Evolutionary conservation across 805 yeast genomes (phyloP).

Genomic region (Suhomyces tanzawaensis): DNA sequence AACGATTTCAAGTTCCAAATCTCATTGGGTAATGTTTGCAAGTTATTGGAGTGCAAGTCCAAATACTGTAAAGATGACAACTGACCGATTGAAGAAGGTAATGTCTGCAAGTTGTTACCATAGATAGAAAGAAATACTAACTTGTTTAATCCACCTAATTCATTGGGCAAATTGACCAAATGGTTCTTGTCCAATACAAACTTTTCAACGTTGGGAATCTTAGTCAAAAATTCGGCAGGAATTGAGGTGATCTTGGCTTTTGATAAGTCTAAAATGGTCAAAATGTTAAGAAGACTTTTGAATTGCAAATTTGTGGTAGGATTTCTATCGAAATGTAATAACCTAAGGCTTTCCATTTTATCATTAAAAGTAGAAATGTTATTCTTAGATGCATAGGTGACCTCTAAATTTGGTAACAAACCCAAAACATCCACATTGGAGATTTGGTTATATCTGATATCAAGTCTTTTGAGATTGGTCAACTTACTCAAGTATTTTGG

Average conservation of each 20-base stretch:
- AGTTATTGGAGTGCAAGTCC: slow-evolving; percentile 82
- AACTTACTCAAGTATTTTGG: slow-evolving; percentile 56
- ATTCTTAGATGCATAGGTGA: slow-evolving; percentile 72
- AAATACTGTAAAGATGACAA: slow-evolving; percentile 59
- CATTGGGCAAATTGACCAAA: slow-evolving; percentile 70
- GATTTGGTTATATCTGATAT: slow-evolving; percentile 68
- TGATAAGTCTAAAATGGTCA: slow-evolving; percentile 72
- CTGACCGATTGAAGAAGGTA: slow-evolving; percentile 66
- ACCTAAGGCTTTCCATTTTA: slow-evolving; percentile 58
- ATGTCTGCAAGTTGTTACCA: slow-evolving; percentile 66
- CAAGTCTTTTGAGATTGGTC: slow-evolving; percentile 62
- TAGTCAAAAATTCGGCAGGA: slow-evolving; percentile 59
- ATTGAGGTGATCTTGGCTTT: slow-evolving; percentile 80
- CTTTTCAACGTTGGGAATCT: slow-evolving; percentile 65
- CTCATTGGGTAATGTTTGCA: slow-evolving; percentile 64
- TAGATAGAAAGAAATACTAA: slow-evolving; percentile 67
- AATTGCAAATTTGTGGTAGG: slow-evolving; percentile 73
- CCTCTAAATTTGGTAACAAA: slow-evolving; percentile 60
- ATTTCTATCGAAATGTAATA: slow-evolving; percentile 73
- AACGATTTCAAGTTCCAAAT: slow-evolving; percentile 63
- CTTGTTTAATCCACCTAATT: slow-evolving; percentile 56
- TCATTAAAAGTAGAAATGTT: slow-evolving; percentile 68
- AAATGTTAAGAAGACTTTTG: slow-evolving; percentile 50
- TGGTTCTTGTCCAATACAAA: slow-evolving; percentile 79
- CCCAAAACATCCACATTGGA: slow-evolving; percentile 56